These are phyloP conservation scores for Fusarium sulawesiense DNA, from an alignment of 2,329 filamentous ascomycete genomes.

Conservation along the genomic window DNA sequence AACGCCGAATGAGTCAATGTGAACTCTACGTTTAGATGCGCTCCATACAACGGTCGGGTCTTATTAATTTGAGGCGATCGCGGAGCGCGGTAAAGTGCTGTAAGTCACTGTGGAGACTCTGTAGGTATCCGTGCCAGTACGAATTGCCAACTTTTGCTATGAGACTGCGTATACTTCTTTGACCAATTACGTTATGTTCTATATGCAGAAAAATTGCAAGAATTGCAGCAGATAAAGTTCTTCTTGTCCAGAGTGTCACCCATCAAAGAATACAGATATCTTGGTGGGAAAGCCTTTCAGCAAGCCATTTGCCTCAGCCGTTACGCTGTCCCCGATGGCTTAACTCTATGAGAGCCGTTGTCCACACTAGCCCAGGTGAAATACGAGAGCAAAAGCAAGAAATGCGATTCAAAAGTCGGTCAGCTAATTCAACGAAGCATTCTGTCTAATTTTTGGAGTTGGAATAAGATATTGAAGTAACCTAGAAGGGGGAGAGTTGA, in stretches of 20 bases:
- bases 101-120: slow-evolving; percentile 15
- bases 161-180: not conserved
- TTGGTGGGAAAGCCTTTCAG: not conserved
- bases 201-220: not conserved
- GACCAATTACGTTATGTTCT: not conserved
- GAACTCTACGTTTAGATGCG: slow-evolving; percentile 7
- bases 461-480: not conserved
- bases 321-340: slow-evolving; percentile 7
- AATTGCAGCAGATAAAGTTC: not conserved
- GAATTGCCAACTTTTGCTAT: not conserved
- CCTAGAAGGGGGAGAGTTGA: not conserved
- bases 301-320: not conserved
- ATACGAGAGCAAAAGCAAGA: not conserved
- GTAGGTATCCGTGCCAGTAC: not conserved
- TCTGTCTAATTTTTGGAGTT: no score
- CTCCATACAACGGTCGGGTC: slow-evolving; percentile 16
- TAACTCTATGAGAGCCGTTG: not conserved
- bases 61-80: slow-evolving; percentile 19
- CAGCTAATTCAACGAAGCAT: not conserved
- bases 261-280: not conserved
- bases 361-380: not conserved
- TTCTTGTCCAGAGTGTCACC: not conserved
- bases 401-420: not conserved
- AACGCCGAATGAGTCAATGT: slow-evolving; percentile 6
- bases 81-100: slow-evolving; percentile 5